Percentiles rank a stretch among this genome's conserved stretches.
Evolutionary conservation across 2,329 filamentous ascomycete species (phyloP).

Genomic region (Curvularia sp.): DNA sequence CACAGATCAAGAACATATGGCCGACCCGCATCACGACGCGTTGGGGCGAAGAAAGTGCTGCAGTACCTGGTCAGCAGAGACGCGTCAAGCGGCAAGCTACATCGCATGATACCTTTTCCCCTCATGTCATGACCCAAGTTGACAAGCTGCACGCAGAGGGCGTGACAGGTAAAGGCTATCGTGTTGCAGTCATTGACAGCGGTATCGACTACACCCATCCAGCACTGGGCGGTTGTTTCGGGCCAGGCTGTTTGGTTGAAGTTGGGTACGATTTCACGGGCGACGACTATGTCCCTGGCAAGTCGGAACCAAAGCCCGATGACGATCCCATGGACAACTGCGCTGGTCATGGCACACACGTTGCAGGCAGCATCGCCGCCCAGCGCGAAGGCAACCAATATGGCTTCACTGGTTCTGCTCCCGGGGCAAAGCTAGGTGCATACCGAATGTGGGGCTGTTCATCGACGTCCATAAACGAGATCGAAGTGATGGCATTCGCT

Average conservation of each 20-base stretch:
- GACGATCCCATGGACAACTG: constrained; percentile 61
- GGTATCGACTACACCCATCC: constrained; percentile 67
- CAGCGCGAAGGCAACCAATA: constrained; percentile 54
- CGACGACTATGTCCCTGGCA: constrained; percentile 52
- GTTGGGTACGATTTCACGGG: constrained; percentile 67
- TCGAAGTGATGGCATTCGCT: constrained; percentile 23
- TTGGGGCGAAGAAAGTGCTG: not conserved
- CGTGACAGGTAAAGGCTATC: constrained; percentile 57
- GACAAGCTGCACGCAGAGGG: constrained; percentile 54
- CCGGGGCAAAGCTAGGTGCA: constrained; percentile 26
- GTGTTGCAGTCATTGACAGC: constrained; percentile 55
- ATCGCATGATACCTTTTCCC: constrained; percentile 22
- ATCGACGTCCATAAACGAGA: constrained; percentile 18
- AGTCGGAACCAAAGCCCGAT: constrained; percentile 55
- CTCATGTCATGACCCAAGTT: constrained; percentile 47
- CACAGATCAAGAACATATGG: constrained; percentile 21
- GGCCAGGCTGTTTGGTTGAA: constrained; percentile 64
- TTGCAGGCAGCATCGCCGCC: constrained; percentile 67
- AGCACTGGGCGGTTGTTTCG: constrained; percentile 70
- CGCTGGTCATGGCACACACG: constrained; percentile 63
- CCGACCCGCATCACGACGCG: constrained; percentile 20
- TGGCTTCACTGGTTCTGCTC: constrained; percentile 32
- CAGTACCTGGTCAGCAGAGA: not conserved
- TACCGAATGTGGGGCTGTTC: constrained; percentile 25
- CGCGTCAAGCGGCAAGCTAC: constrained; percentile 19